Evolutionary conservation across 129 eudicot species (phyloP).

Genomic region (Oenanthe sinensis): DNA sequence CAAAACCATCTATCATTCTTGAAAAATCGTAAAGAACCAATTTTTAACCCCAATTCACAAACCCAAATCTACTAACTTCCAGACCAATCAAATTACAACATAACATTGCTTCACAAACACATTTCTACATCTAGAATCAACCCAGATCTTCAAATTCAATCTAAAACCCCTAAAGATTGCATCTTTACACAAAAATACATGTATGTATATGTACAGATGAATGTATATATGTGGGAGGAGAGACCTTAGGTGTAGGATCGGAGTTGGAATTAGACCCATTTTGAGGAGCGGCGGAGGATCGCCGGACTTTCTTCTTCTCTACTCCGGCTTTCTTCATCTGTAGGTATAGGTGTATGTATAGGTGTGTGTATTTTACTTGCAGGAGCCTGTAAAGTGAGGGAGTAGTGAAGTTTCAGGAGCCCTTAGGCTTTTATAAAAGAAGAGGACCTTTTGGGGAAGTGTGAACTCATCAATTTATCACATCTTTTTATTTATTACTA

Average conservation of each 20-base stretch:
- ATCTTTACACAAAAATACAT: neutral
- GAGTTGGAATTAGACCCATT: slow-evolving; percentile 32
- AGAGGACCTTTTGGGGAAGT: neutral
- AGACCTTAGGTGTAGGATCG: slow-evolving; percentile 69
- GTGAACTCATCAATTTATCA: neutral
- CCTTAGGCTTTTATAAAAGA: neutral
- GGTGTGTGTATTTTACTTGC: neutral
- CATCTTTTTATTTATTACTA: no score
- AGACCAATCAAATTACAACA: neutral
- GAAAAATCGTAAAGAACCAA: no score
- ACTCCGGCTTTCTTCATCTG: slow-evolving; percentile 58
- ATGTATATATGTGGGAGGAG: neutral
- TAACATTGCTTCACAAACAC: neutral
- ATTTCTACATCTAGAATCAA: neutral
- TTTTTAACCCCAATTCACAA: neutral
- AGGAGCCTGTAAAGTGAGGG: neutral
- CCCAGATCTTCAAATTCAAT: neutral
- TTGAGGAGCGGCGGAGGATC: slow-evolving; percentile 53
- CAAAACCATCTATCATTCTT: no score
- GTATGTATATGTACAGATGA: neutral
- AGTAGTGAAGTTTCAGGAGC: neutral
- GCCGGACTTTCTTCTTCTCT: slow-evolving; percentile 82
- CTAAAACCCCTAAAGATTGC: neutral
- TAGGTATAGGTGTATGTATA: neutral
- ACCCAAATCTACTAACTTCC: neutral